A percentile compares a stretch with the other conserved stretches of the same genome.
Evolutionary conservation across 31 red algal species (phyloP).

Genomic region (Porphyra umbilicalis): DNA sequence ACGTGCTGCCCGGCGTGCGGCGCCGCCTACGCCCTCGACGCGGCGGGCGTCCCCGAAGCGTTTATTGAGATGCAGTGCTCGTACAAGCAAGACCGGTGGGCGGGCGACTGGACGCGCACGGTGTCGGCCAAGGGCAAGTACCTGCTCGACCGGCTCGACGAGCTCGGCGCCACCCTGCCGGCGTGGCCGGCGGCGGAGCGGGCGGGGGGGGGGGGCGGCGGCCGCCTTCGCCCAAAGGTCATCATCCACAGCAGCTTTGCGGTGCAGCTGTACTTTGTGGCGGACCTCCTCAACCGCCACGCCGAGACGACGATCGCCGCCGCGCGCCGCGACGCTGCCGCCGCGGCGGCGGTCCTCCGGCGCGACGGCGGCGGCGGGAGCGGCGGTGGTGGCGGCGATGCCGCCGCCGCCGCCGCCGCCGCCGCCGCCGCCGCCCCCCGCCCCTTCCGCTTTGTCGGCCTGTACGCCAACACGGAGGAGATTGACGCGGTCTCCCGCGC

Average conservation of each 20-base stretch:
- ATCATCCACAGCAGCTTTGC: conserved; percentile 61
- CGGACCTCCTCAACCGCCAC: not conserved
- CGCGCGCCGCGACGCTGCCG: no score
- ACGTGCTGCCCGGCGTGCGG: conserved; percentile 35
- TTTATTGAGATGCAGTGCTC: conserved; percentile 81
- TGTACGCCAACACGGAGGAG: not conserved
- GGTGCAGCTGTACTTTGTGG: conserved; percentile 53
- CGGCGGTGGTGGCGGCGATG: no score
- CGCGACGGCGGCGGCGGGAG: no score
- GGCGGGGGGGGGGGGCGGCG: conserved; percentile 8
- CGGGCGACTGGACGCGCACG: conserved; percentile 45
- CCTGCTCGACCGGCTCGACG: conserved; percentile 45
- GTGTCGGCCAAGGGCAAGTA: conserved; percentile 69
- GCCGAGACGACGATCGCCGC: no score
- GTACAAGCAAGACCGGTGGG: conserved; percentile 34
- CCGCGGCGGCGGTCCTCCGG: not conserved
- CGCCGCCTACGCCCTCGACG: conserved; percentile 41
- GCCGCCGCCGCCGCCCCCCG: no score
- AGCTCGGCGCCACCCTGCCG: conserved; percentile 23
- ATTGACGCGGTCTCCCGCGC: not conserved
- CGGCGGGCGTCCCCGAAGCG: conserved; percentile 43
- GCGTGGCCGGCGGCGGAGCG: conserved; percentile 6
- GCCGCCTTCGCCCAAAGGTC: conserved; percentile 66
- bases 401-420: no score
- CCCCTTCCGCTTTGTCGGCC: not conserved